phyloP scores from a whole-genome alignment of 108 stramenopile species.

The Fistulifera pelliculosa region DNA sequence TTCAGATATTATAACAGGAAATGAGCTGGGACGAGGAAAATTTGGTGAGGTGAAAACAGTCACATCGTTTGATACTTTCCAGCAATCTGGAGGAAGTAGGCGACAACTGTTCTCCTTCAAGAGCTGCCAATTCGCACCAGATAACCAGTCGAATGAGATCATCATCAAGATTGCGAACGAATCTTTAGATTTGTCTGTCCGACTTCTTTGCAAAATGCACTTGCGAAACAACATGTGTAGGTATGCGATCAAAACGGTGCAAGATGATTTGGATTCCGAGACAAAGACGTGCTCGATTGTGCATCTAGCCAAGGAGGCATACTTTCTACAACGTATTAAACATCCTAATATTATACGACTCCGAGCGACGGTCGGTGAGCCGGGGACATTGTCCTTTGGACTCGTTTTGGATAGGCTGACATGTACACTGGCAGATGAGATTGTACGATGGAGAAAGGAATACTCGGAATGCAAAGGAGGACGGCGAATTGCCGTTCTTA shows the following conservation, averaged over 20 bases:
- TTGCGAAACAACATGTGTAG: slow-evolving; percentile 2
- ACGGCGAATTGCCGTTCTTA: background rate
- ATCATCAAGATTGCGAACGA: too few relatives aligned
- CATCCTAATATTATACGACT: slow-evolving; percentile 67
- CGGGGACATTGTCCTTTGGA: slow-evolving; percentile 35
- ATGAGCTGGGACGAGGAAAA: too few relatives aligned
- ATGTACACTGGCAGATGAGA: slow-evolving; percentile 40
- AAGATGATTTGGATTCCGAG: slow-evolving; percentile 10
- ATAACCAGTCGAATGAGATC: too few relatives aligned
- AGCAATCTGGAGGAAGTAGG: too few relatives aligned
- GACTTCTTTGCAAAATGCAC: too few relatives aligned
- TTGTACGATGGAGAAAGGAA: slow-evolving; percentile 29
- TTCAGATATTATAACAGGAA: too few relatives aligned
- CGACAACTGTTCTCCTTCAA: too few relatives aligned
- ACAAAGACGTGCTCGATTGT: slow-evolving; percentile 19
- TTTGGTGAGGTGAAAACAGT: too few relatives aligned
- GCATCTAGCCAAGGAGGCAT: slow-evolving; percentile 62
- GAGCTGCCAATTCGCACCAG: too few relatives aligned
- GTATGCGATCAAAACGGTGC: slow-evolving; percentile 21
- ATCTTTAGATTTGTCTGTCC: too few relatives aligned
- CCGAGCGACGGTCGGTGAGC: slow-evolving; percentile 39
- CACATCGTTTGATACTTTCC: too few relatives aligned
- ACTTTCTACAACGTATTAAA: slow-evolving; percentile 43
- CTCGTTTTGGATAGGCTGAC: slow-evolving; percentile 54
- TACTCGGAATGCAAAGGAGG: slow-evolving; percentile 7